These are phyloP conservation scores for Mortierella polycephala DNA, from an alignment of 371 early-diverging fungal genomes.

Conservation along the genomic window DNA sequence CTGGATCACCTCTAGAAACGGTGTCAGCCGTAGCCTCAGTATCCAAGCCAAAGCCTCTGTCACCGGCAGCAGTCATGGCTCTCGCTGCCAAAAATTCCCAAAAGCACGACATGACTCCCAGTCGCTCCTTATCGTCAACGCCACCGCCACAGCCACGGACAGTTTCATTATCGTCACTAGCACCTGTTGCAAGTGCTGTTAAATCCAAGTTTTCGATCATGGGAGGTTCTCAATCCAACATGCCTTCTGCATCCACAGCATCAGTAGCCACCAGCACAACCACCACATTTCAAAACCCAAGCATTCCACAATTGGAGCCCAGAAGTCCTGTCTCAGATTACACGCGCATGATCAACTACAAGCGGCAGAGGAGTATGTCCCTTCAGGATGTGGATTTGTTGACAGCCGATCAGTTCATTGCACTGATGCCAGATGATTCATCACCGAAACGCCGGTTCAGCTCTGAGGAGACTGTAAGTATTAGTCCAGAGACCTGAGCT, in stretches of 20 bases:
- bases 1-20: no score
- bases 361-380: slow-evolving; percentile 50
- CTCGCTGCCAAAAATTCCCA: no score
- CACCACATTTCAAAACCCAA: neutral
- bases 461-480: slow-evolving; percentile 41
- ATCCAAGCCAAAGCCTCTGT: no score
- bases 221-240: neutral
- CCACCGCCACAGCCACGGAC: no score
- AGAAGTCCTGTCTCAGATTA: slow-evolving; percentile 35
- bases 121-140: no score
- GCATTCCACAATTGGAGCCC: slow-evolving; percentile 33
- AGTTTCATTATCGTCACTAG: no score
- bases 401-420: slow-evolving; percentile 50
- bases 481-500: no score
- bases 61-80: no score
- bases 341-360: slow-evolving; percentile 21
- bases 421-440: slow-evolving; percentile 35
- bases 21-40: no score
- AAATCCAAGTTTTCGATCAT: neutral
- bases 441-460: slow-evolving; percentile 43
- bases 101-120: no score
- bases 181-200: no score
- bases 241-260: neutral
- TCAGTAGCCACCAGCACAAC: neutral
- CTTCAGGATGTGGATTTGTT: slow-evolving; percentile 48